These are phyloP conservation scores for Zostera marina DNA, from an alignment of 116 monocot genomes.

Conservation along the genomic window DNA sequence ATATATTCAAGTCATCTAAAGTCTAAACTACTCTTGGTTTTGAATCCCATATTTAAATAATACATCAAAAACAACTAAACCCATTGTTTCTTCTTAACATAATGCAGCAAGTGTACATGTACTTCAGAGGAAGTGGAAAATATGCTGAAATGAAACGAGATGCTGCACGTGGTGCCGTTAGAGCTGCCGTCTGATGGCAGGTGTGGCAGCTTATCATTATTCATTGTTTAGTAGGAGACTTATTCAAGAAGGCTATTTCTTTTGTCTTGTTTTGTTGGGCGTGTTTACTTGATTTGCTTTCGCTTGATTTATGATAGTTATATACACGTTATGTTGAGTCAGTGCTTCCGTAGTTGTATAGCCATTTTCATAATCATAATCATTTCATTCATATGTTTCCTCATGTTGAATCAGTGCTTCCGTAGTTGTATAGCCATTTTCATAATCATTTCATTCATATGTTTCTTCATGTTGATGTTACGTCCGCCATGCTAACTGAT, in stretches of 20 bases:
- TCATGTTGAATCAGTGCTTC: not conserved
- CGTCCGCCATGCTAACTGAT: not conserved
- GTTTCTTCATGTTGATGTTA: not conserved
- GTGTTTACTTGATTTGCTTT: not conserved
- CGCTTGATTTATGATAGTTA: not conserved
- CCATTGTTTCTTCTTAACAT: not conserved
- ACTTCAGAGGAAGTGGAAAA: constrained; percentile 73
- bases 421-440: constrained; percentile 1
- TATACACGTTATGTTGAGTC: not conserved
- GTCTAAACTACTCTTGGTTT: not conserved
- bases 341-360: not conserved
- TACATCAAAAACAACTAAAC: not conserved
- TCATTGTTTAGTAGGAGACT: not conserved
- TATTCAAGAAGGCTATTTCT: not conserved
- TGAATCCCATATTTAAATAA: not conserved
- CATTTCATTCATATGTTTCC: not conserved
- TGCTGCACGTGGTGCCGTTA: constrained; percentile 46
- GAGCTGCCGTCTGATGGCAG: constrained; percentile 24
- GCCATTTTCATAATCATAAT: not conserved
- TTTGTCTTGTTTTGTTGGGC: not conserved
- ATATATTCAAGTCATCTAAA: no score
- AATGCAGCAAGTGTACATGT: constrained; percentile 77
- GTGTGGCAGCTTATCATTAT: not conserved
- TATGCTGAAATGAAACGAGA: constrained; percentile 53
- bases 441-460: not conserved